A percentile compares a stretch with the other conserved stretches of the same genome.
Evolutionary conservation across 176 grass and related monocot species (phyloP).

Genomic region (Ensete ventricosum): DNA sequence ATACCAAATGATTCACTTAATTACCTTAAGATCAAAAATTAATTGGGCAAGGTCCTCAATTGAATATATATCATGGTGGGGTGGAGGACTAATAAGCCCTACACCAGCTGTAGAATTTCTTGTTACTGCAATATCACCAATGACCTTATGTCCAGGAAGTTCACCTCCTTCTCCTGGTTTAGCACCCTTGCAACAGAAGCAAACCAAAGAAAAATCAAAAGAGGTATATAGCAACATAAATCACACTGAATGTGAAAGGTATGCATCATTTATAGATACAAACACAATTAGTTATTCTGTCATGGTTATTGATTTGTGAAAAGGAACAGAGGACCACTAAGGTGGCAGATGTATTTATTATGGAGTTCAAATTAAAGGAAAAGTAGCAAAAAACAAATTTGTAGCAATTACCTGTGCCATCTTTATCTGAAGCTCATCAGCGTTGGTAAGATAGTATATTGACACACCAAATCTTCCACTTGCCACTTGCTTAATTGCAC

Average conservation of each 20-base stretch:
- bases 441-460: conserved; percentile 96
- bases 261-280: not conserved
- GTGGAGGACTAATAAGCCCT: conserved; percentile 91
- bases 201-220: conserved; percentile 16
- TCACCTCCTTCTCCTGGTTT: conserved; percentile 99
- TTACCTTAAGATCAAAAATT: conserved; percentile 97
- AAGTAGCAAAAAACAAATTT: not conserved
- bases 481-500: conserved; percentile 98
- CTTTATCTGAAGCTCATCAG: conserved; percentile 99
- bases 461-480: conserved; percentile 97
- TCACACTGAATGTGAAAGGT: not conserved
- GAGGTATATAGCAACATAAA: not conserved
- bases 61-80: conserved; percentile 96
- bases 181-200: conserved; percentile 53
- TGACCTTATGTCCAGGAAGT: conserved; percentile 96
- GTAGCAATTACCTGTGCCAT: conserved; percentile 74
- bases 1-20: not conserved
- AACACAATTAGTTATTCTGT: not conserved
- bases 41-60: conserved; percentile 98
- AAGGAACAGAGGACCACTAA: not conserved
- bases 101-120: conserved; percentile 95
- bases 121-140: conserved; percentile 94
- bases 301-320: not conserved
- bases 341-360: not conserved
- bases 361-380: conserved; percentile 2